These are phyloP conservation scores for Hymenoscyphus fructigenus DNA, from an alignment of 2,329 filamentous ascomycete genomes.

Conservation along the genomic window DNA sequence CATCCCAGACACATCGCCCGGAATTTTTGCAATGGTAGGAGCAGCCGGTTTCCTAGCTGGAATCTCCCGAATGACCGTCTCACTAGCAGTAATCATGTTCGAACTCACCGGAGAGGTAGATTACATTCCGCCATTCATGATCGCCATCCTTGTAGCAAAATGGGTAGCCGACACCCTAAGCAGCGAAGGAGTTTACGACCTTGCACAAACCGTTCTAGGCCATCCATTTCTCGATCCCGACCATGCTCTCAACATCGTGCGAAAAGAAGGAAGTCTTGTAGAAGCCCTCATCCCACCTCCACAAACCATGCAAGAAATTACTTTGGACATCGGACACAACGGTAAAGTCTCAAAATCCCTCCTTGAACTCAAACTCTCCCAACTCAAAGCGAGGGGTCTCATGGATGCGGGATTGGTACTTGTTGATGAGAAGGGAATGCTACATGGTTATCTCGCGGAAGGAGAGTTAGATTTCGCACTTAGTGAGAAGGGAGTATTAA, in stretches of 20 bases:
- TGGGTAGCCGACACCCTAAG: slow-evolving; percentile 57
- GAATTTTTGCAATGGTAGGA: slow-evolving; percentile 62
- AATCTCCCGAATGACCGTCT: slow-evolving; percentile 58
- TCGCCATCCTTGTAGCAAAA: slow-evolving; percentile 58
- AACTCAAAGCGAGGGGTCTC: slow-evolving; percentile 49
- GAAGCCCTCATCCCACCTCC: slow-evolving; percentile 51
- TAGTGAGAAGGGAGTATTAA: slow-evolving; percentile 24
- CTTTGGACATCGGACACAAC: slow-evolving; percentile 44
- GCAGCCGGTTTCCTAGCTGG: slow-evolving; percentile 58
- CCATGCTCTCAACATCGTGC: slow-evolving; percentile 44
- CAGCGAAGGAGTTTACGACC: slow-evolving; percentile 55
- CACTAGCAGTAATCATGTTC: slow-evolving; percentile 60
- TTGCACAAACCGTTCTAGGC: slow-evolving; percentile 57
- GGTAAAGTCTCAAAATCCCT: slow-evolving; percentile 44
- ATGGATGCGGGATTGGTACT: slow-evolving; percentile 59
- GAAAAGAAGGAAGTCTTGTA: slow-evolving; percentile 40
- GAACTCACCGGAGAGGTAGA: slow-evolving; percentile 59
- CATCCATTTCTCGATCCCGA: slow-evolving; percentile 59
- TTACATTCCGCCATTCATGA: slow-evolving; percentile 58
- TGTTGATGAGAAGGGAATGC: slow-evolving; percentile 46
- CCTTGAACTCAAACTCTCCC: slow-evolving; percentile 46
- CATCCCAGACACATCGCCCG: slow-evolving; percentile 48
- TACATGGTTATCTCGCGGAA: slow-evolving; percentile 56
- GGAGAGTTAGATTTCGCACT: slow-evolving; percentile 53
- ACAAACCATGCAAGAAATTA: slow-evolving; percentile 57